Percentiles rank a stretch among this genome's conserved stretches.
Conservation (phyloP, 805 yeast species). For the Myxozyma geophila region DNA sequence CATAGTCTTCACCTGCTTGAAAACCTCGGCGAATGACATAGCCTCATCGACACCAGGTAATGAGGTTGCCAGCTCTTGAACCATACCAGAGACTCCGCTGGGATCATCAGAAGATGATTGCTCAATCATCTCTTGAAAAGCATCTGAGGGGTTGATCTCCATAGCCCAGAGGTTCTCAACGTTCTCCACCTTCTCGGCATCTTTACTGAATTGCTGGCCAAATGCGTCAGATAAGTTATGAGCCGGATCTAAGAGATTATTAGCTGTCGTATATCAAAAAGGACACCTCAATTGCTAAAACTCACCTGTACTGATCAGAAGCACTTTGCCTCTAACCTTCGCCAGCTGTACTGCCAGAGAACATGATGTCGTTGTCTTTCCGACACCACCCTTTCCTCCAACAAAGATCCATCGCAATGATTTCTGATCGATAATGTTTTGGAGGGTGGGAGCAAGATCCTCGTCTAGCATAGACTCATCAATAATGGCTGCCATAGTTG, state of each 20-base stretch:
- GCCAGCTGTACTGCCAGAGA: constrained; percentile 95
- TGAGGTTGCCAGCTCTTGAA: constrained; percentile 90
- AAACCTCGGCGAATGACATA: constrained; percentile 94
- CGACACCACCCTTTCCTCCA: constrained; percentile 99
- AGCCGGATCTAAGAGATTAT: constrained; percentile 90
- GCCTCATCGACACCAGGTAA: constrained; percentile 99
- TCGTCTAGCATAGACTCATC: constrained; percentile 26
- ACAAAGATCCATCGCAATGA: constrained; percentile 94
- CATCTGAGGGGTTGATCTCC: constrained; percentile 98
- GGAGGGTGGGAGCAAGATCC: constrained; percentile 49
- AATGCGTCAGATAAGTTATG: constrained; percentile 97
- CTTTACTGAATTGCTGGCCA: constrained; percentile 97
- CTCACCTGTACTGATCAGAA: constrained; percentile 58
- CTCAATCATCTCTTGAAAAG: constrained; percentile 85
- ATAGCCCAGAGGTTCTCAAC: constrained; percentile 87
- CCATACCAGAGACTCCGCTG: constrained; percentile 59
- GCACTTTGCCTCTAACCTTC: constrained; percentile 75
- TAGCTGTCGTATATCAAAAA: not conserved
- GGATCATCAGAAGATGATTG: constrained; percentile 47
- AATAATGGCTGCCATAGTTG: constrained; percentile 12
- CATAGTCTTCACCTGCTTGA: constrained; percentile 86
- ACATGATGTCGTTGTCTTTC: constrained; percentile 96
- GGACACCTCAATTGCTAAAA: not conserved
- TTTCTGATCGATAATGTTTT: constrained; percentile 49
- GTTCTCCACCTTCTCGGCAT: constrained; percentile 92